Evolutionary conservation across 768 basidiomycete genomes (phyloP).

Genomic region (Arthromyces matolae): DNA sequence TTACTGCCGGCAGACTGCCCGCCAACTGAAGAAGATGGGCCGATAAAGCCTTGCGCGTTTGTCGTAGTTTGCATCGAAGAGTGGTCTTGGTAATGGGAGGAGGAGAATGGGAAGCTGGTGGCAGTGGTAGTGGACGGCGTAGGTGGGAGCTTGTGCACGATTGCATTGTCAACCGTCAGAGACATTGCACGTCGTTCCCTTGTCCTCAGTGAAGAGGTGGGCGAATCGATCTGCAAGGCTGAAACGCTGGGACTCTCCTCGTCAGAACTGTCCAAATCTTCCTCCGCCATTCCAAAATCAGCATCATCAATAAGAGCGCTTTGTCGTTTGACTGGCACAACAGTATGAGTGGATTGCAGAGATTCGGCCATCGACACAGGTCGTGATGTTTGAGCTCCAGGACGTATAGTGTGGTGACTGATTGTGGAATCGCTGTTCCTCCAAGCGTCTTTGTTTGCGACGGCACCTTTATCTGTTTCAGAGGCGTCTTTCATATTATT

Average conservation of each 20-base stretch:
- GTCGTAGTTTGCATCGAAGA: constrained; percentile 33
- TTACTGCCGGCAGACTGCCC: constrained; percentile 36
- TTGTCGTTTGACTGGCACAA: constrained; percentile 64
- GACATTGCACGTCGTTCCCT: constrained; percentile 65
- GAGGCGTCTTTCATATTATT: constrained; percentile 3
- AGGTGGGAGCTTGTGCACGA: constrained; percentile 17
- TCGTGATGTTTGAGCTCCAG: constrained; percentile 53
- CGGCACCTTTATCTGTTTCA: constrained; percentile 4
- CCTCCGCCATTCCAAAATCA: constrained; percentile 65
- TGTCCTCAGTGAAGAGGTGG: constrained; percentile 42
- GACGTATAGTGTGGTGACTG: constrained; percentile 69
- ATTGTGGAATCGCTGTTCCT: constrained; percentile 83
- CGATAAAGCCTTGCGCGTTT: constrained; percentile 40
- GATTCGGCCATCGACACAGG: constrained; percentile 80
- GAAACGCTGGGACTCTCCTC: constrained; percentile 1
- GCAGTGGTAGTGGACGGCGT: constrained; percentile 28
- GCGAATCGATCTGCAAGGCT: constrained; percentile 12
- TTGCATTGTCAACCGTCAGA: constrained; percentile 42
- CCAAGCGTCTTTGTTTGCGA: constrained; percentile 54
- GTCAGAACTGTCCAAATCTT: constrained; percentile 24
- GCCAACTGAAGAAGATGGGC: constrained; percentile 29
- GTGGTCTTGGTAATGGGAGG: constrained; percentile 32
- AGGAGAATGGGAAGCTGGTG: constrained; percentile 30
- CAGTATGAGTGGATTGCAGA: constrained; percentile 66
- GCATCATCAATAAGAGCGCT: constrained; percentile 67